Evolutionary conservation across 768 basidiomycete genomes (phyloP).

Genomic region (Auricularia cornea): DNA sequence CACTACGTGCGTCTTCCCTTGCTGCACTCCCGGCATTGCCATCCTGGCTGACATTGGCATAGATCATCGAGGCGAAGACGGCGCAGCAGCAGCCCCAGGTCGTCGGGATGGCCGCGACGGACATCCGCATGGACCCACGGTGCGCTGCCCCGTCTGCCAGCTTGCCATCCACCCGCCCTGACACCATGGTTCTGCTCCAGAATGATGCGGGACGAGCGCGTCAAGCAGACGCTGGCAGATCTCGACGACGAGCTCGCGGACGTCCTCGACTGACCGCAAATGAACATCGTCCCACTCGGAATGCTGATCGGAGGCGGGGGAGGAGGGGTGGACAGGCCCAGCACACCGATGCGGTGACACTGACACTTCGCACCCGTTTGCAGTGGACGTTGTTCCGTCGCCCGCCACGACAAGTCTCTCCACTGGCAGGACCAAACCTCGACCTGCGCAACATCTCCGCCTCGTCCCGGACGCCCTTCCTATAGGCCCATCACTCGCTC

Average conservation of each 20-base stretch:
- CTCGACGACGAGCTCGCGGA: background rate
- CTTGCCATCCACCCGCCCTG: no score
- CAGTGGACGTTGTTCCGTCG: no score
- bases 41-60: background rate
- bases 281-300: no score
- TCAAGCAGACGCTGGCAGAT: slow-evolving; percentile 38
- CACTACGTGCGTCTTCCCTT: slow-evolving; percentile 77
- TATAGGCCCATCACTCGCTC: no score
- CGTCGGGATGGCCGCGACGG: slow-evolving; percentile 84
- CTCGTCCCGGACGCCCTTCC: no score
- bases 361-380: no score
- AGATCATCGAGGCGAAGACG: slow-evolving; percentile 92
- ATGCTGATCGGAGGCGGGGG: no score
- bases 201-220: slow-evolving; percentile 84
- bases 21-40: background rate
- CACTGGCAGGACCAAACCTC: no score
- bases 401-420: no score
- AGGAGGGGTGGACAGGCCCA: no score
- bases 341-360: no score
- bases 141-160: slow-evolving; percentile 27
- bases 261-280: background rate
- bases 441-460: no score
- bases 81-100: slow-evolving; percentile 55
- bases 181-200: slow-evolving; percentile 38
- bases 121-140: slow-evolving; percentile 82